A percentile compares a stretch with the other conserved stretches of the same genome.
Evolutionary conservation across 371 early-diverging fungal genomes (phyloP).

Genomic region (Mortierella sp.): DNA sequence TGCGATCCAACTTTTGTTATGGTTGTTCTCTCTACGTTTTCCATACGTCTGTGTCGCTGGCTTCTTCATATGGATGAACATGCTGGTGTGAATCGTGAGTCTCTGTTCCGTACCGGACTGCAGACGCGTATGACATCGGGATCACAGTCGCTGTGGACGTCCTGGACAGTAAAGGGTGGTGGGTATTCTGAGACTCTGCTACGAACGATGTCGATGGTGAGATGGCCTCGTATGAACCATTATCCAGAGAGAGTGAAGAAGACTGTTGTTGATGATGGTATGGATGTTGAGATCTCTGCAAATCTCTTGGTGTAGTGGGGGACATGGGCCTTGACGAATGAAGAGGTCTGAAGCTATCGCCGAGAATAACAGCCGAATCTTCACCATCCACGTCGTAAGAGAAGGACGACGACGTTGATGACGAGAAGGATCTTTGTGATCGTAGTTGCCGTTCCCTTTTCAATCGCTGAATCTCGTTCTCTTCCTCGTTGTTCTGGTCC

Average conservation of each 20-base stretch:
- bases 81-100: background rate
- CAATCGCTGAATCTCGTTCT: constrained; percentile 29
- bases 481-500: constrained; percentile 34
- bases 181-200: background rate
- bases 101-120: constrained; percentile 8
- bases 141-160: background rate
- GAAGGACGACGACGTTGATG: constrained; percentile 17
- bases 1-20: background rate
- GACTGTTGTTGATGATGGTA: background rate
- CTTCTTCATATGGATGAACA: constrained; percentile 28
- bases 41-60: constrained; percentile 49
- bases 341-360: constrained; percentile 17
- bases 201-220: constrained; percentile 17
- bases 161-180: background rate
- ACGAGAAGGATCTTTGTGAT: constrained; percentile 8
- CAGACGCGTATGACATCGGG: constrained; percentile 19
- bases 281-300: background rate
- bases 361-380: constrained; percentile 22
- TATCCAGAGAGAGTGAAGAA: constrained; percentile 4
- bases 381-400: background rate
- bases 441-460: constrained; percentile 25
- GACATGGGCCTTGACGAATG: constrained; percentile 12
- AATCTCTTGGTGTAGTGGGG: background rate
- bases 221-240: constrained; percentile 5
- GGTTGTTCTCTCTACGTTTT: too few species aligned